Evolutionary conservation across 2,329 filamentous ascomycete genomes (phyloP).

Genomic region (Myrmaecium sp.): DNA sequence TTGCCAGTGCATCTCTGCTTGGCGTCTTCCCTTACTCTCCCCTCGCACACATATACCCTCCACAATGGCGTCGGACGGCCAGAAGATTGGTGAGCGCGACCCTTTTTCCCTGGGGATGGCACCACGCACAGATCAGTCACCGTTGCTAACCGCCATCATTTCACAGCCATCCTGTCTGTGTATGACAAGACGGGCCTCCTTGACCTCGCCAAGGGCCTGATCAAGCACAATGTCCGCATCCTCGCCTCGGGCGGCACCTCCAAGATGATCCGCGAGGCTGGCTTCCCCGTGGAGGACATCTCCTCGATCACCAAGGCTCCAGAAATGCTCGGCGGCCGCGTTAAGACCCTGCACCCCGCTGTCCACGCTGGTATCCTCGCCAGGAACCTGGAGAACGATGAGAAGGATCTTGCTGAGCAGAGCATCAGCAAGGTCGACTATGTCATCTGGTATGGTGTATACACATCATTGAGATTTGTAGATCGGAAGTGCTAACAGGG

Average conservation of each 20-base stretch:
- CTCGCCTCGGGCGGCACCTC: constrained; percentile 90
- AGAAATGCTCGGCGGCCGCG: constrained; percentile 83
- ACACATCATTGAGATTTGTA: background rate
- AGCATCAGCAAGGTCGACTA: constrained; percentile 27
- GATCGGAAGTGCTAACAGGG: background rate
- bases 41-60: constrained; percentile 1
- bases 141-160: constrained; percentile 3
- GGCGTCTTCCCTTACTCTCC: constrained; percentile 1
- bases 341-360: constrained; percentile 93
- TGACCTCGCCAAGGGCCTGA: constrained; percentile 79
- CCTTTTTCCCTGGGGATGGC: too few species aligned
- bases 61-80: constrained; percentile 4
- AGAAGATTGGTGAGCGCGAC: constrained; percentile 6
- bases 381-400: constrained; percentile 82
- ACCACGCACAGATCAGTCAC: background rate
- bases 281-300: constrained; percentile 93
- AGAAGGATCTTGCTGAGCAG: constrained; percentile 60
- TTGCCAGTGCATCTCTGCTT: background rate
- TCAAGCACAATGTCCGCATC: constrained; percentile 73
- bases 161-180: constrained; percentile 69
- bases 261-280: constrained; percentile 90
- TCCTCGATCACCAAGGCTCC: constrained; percentile 88
- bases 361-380: constrained; percentile 76
- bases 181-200: constrained; percentile 87
- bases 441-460: constrained; percentile 39